Evolutionary conservation across 352 stramenopile species (phyloP).

Genomic region (Pythium phragmiticola): DNA sequence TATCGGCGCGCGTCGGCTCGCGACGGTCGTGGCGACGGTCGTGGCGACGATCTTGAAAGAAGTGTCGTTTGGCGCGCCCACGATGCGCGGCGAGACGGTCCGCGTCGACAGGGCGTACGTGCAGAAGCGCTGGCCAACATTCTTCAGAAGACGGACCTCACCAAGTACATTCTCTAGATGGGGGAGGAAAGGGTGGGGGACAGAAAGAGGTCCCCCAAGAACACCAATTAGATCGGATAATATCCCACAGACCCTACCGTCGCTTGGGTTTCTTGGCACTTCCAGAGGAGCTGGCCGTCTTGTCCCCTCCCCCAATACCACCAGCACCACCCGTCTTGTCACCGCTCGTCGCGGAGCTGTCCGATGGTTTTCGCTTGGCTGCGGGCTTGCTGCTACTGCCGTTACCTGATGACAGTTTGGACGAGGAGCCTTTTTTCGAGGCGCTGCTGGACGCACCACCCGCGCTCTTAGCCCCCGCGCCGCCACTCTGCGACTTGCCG

Average conservation of each 20-base stretch:
- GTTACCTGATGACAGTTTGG: constrained; percentile 16
- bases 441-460: neutral
- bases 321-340: constrained; percentile 16
- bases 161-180: constrained; percentile 96
- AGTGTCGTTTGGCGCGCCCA: constrained; percentile 96
- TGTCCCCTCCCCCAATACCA: neutral
- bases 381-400: constrained; percentile 11
- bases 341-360: neutral
- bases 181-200: neutral
- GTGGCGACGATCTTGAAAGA: constrained; percentile 98
- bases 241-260: constrained; percentile 16
- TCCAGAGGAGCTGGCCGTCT: neutral
- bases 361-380: constrained; percentile 21
- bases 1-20: constrained; percentile 96
- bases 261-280: constrained; percentile 32
- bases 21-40: constrained; percentile 96
- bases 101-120: constrained; percentile 93
- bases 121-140: constrained; percentile 91
- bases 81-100: constrained; percentile 84
- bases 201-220: neutral
- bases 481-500: constrained; percentile 2
- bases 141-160: constrained; percentile 93
- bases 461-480: neutral
- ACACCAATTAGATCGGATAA: neutral
- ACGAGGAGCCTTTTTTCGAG: constrained; percentile 6